phyloP scores from a whole-genome alignment of 768 basidiomycete genomes.

The Inosperma sp. region DNA sequence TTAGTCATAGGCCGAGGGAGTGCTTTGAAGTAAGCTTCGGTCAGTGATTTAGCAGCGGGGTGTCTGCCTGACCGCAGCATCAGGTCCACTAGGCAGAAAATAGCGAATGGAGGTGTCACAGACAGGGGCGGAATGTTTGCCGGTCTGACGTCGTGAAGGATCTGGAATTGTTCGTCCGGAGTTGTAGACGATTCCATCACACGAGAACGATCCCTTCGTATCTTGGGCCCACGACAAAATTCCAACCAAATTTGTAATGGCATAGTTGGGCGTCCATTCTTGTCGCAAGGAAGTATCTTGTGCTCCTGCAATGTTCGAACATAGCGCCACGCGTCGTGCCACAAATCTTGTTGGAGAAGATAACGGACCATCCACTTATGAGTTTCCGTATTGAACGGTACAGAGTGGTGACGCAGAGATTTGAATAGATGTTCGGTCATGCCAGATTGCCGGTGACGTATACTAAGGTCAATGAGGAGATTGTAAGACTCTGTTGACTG shows the following conservation, averaged over 20 bases:
- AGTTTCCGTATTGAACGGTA: conserved; percentile 50
- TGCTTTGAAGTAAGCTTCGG: conserved; percentile 43
- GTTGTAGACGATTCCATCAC: neutral
- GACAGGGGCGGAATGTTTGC: conserved; percentile 24
- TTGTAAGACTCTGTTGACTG: conserved; percentile 45
- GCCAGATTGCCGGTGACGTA: conserved; percentile 48
- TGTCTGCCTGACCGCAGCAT: conserved; percentile 41
- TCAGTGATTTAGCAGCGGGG: conserved; percentile 40
- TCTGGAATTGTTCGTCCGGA: conserved; percentile 6
- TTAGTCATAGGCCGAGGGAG: conserved; percentile 42
- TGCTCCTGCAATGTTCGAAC: conserved; percentile 25
- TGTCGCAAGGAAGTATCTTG: conserved; percentile 10
- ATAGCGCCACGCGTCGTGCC: conserved; percentile 54
- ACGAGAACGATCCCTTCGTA: conserved; percentile 24
- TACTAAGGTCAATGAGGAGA: conserved; percentile 41
- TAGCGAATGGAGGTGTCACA: conserved; percentile 37
- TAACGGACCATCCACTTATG: conserved; percentile 53
- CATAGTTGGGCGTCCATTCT: conserved; percentile 18
- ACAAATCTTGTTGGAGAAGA: conserved; percentile 50
- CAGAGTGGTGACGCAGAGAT: conserved; percentile 41
- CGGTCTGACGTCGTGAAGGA: conserved; percentile 18
- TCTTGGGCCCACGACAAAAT: conserved; percentile 43
- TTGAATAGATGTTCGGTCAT: conserved; percentile 42
- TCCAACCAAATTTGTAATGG: conserved; percentile 58
- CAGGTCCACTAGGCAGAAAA: conserved; percentile 42